Evolutionary conservation across 129 eudicot species (phyloP).

Genomic region (Cynara cardunculus): DNA sequence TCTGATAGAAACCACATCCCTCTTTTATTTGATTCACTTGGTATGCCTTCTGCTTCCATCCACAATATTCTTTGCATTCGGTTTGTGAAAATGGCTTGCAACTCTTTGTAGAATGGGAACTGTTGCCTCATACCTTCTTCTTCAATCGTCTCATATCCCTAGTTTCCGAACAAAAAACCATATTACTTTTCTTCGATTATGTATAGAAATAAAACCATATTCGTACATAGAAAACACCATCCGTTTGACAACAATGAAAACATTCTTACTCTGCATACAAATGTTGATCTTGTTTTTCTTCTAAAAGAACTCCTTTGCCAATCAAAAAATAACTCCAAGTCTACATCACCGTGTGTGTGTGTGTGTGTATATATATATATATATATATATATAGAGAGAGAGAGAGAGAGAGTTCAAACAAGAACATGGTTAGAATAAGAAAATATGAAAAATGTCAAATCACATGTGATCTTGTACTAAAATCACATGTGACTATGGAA

Average conservation of each 20-base stretch:
- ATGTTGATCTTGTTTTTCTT: not conserved
- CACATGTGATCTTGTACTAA: too few relatives aligned
- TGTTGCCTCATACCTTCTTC: conserved; percentile 61
- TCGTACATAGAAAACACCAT: not conserved
- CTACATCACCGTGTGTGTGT: too few relatives aligned
- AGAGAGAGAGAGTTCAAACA: too few relatives aligned
- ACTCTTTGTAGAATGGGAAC: conserved; percentile 70
- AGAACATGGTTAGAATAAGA: too few relatives aligned
- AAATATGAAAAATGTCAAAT: too few relatives aligned
- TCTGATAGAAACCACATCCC: conserved; percentile 49
- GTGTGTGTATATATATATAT: too few relatives aligned
- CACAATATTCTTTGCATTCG: conserved; percentile 83
- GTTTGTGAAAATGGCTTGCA: conserved; percentile 64
- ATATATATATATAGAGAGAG: too few relatives aligned
- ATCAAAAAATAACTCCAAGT: not conserved
- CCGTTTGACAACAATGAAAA: too few relatives aligned
- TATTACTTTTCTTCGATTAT: not conserved
- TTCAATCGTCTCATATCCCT: conserved; percentile 88
- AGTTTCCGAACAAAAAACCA: not conserved
- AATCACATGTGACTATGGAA: too few relatives aligned
- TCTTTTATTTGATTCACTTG: conserved; percentile 45
- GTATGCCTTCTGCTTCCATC: conserved; percentile 64
- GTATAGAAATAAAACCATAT: not conserved
- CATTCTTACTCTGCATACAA: not conserved
- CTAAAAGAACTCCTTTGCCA: not conserved